A percentile compares a stretch with the other conserved stretches of the same genome.
Conservation (phyloP, 768 basidiomycete species). For the Amanita muscaria region DNA sequence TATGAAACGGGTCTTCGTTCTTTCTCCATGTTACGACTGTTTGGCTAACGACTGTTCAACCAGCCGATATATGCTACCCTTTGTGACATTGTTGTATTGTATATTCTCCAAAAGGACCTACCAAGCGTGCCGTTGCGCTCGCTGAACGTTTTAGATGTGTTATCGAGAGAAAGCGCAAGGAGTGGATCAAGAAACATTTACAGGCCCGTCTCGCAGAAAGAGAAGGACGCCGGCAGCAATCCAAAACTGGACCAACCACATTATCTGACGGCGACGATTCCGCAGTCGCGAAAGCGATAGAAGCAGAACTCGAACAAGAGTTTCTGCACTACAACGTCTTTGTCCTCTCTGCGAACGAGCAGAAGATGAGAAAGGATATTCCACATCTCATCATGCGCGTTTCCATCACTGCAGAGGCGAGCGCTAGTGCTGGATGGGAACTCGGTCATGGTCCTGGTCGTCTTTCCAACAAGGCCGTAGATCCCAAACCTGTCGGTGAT, state of each 20-base stretch:
- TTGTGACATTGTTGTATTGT: constrained; percentile 87
- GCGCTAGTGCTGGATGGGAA: constrained; percentile 10
- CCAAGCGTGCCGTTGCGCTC: constrained; percentile 45
- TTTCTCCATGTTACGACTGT: no score
- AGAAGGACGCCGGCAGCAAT: neutral
- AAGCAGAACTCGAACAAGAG: constrained; percentile 13
- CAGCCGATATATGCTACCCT: constrained; percentile 81
- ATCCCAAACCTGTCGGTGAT: neutral
- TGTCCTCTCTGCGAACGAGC: constrained; percentile 52
- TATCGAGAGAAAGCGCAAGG: constrained; percentile 45
- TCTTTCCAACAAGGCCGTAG: no score
- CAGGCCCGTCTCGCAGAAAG: constrained; percentile 13
- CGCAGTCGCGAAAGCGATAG: neutral
- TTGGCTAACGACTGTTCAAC: no score
- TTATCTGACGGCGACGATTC: neutral
- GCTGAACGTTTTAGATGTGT: constrained; percentile 62
- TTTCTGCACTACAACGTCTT: constrained; percentile 67
- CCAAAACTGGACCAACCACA: no score
- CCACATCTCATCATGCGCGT: constrained; percentile 47
- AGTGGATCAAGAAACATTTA: constrained; percentile 30
- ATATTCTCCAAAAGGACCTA: constrained; percentile 66
- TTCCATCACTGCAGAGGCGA: constrained; percentile 26
- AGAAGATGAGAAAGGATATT: constrained; percentile 33
- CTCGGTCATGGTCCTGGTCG: constrained; percentile 5
- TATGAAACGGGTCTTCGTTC: no score